These are phyloP conservation scores for Lavandula angustifolia DNA, from an alignment of 257 asterid genomes.

Conservation along the genomic window DNA sequence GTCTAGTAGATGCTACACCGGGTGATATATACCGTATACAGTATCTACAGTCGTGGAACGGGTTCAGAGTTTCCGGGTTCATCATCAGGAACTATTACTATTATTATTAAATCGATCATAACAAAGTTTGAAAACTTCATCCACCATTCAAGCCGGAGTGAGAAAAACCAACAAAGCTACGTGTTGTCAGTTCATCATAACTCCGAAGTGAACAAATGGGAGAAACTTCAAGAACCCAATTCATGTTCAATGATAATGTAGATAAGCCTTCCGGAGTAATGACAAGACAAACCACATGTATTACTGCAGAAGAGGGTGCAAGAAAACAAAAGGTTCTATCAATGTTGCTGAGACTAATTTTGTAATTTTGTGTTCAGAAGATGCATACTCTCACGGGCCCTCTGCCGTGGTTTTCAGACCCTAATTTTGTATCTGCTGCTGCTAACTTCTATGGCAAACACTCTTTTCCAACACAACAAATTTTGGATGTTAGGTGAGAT, in stretches of 20 bases:
- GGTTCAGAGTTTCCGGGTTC: no score
- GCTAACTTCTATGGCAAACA: slow-evolving; percentile 51
- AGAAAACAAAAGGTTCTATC: slow-evolving; percentile 35
- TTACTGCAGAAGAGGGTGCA: slow-evolving; percentile 30
- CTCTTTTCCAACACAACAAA: slow-evolving; percentile 24
- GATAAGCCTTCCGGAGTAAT: slow-evolving; percentile 25
- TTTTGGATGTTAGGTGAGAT: slow-evolving; percentile 26
- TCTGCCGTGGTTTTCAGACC: slow-evolving; percentile 36
- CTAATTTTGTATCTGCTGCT: slow-evolving; percentile 33
- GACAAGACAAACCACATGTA: slow-evolving; percentile 7
- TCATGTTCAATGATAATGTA: slow-evolving; percentile 31
- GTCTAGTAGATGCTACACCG: no score
- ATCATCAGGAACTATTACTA: no score
- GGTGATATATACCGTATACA: no score
- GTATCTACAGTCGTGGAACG: no score
- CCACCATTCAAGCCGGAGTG: no score
- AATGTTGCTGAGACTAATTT: slow-evolving; percentile 28
- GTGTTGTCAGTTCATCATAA: no score
- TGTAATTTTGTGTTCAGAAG: slow-evolving; percentile 36
- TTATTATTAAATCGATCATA: no score
- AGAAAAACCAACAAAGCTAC: no score
- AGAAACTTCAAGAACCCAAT: slow-evolving; percentile 23
- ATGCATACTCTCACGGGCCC: slow-evolving; percentile 28
- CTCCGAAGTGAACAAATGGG: slow-evolving; percentile 4
- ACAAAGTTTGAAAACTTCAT: no score